Percentiles rank a stretch among this genome's conserved stretches.
phyloP scores from a whole-genome alignment of 768 basidiomycete species.

The Cantharellus cinnabarinus region DNA sequence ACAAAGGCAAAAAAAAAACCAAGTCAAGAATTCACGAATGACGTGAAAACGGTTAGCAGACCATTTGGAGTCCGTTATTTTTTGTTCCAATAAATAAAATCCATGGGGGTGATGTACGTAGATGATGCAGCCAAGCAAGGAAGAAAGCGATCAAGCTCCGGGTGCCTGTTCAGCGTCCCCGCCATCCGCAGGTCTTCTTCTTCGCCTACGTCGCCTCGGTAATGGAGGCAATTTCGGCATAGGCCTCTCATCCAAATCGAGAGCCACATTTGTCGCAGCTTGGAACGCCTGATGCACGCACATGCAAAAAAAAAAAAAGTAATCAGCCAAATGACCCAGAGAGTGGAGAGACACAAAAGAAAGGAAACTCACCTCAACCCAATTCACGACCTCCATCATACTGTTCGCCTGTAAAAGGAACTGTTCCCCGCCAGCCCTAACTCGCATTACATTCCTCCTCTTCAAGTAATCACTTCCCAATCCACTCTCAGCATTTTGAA shows the following conservation, averaged over 20 bases:
- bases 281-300: constrained; percentile 48
- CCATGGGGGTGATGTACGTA: neutral
- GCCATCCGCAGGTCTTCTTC: neutral
- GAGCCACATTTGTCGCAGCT: constrained; percentile 73
- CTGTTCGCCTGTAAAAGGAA: constrained; percentile 81
- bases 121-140: neutral
- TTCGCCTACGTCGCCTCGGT: constrained; percentile 28
- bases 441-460: constrained; percentile 80
- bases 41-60: too few species aligned
- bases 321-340: neutral
- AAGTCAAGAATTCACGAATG: too few species aligned
- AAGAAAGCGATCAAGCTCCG: neutral
- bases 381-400: constrained; percentile 68
- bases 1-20: too few species aligned
- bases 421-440: constrained; percentile 87
- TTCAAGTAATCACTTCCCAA: constrained; percentile 89
- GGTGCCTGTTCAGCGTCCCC: too few species aligned
- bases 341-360: constrained; percentile 1
- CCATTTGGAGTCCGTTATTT: too few species aligned
- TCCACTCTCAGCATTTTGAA: constrained; percentile 86
- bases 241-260: constrained; percentile 76
- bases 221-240: constrained; percentile 86
- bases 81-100: too few species aligned
- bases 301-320: neutral
- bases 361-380: constrained; percentile 67